Percentiles rank a stretch among this genome's conserved stretches.
These are phyloP conservation scores for Pistacia integerrima DNA, from an alignment of 345 rosid genomes.

Conservation along the genomic window DNA sequence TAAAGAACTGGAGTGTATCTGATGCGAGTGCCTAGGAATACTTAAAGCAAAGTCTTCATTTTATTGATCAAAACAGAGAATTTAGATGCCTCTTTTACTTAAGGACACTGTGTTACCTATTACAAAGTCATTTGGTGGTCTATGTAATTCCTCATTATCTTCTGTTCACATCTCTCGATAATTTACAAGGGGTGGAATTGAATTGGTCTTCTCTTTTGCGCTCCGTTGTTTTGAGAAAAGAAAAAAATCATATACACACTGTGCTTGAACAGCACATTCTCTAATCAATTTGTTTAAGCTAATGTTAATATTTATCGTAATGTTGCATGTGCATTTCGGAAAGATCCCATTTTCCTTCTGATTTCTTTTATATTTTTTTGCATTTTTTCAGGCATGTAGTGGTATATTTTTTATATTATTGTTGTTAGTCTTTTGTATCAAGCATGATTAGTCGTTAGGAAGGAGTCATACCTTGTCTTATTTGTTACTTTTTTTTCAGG, in stretches of 20 bases:
- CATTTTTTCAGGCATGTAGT: background rate
- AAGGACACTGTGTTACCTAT: background rate
- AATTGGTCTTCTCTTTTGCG: too few relatives aligned
- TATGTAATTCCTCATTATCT: background rate
- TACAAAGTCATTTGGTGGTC: constrained; percentile 5
- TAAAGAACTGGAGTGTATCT: background rate
- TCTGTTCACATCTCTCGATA: too few relatives aligned
- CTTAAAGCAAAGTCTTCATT: background rate
- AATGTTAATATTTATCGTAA: too few relatives aligned
- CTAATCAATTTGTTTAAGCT: too few relatives aligned
- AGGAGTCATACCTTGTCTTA: constrained; percentile 5
- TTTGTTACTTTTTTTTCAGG: constrained; percentile 47
- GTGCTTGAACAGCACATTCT: background rate
- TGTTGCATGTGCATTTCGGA: background rate
- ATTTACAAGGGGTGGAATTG: too few relatives aligned
- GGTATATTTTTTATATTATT: constrained; percentile 8
- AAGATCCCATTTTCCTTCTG: constrained; percentile 3
- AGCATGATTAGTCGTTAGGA: constrained; percentile 6
- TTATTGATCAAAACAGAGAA: background rate
- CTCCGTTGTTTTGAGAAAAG: too few relatives aligned
- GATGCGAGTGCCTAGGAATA: background rate
- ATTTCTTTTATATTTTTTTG: constrained; percentile 1
- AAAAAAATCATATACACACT: background rate
- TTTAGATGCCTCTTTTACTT: background rate
- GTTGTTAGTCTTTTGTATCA: background rate